Evolutionary conservation across 495 filamentous ascomycete species (phyloP).

Genomic region (Penicillium tannophilum): DNA sequence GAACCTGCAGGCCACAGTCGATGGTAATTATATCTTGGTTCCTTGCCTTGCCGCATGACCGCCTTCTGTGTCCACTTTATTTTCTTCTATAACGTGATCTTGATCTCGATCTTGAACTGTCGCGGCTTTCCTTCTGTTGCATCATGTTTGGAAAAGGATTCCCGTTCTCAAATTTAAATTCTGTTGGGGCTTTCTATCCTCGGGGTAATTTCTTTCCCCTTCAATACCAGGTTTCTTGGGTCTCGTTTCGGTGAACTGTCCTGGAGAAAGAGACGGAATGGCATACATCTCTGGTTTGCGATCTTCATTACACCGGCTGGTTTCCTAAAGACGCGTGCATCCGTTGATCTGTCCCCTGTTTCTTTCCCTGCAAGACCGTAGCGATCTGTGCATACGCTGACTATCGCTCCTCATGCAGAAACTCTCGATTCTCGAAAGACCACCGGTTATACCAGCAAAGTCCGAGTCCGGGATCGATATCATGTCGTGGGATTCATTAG

Average conservation of each 20-base stretch:
- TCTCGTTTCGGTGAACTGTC: conserved; percentile 15
- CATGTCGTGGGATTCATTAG: conserved; percentile 97
- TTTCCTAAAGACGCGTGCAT: conserved; percentile 22
- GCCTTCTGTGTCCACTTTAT: conserved; percentile 6
- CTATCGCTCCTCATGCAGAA: conserved; percentile 26
- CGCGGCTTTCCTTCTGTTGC: conserved; percentile 21
- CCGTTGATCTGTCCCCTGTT: conserved; percentile 21
- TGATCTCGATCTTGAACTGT: conserved; percentile 1
- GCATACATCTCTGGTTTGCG: conserved; percentile 15
- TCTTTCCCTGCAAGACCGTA: conserved; percentile 16
- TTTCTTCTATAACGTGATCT: conserved; percentile 15
- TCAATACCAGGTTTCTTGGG: not conserved
- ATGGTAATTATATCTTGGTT: conserved; percentile 62
- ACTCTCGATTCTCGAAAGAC: conserved; percentile 45
- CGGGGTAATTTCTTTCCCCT: conserved; percentile 49
- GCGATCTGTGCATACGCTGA: conserved; percentile 16
- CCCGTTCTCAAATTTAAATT: conserved; percentile 47
- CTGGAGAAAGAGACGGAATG: conserved; percentile 8
- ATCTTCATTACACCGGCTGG: conserved; percentile 20
- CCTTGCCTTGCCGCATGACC: conserved; percentile 19
- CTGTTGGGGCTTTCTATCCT: conserved; percentile 48
- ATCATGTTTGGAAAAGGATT: conserved; percentile 49
- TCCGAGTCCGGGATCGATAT: conserved; percentile 87
- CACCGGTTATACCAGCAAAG: conserved; percentile 76
- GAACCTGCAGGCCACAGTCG: conserved; percentile 74